phyloP scores from a whole-genome alignment of 768 basidiomycete genomes.

The Fomitopsis pulvina region DNA sequence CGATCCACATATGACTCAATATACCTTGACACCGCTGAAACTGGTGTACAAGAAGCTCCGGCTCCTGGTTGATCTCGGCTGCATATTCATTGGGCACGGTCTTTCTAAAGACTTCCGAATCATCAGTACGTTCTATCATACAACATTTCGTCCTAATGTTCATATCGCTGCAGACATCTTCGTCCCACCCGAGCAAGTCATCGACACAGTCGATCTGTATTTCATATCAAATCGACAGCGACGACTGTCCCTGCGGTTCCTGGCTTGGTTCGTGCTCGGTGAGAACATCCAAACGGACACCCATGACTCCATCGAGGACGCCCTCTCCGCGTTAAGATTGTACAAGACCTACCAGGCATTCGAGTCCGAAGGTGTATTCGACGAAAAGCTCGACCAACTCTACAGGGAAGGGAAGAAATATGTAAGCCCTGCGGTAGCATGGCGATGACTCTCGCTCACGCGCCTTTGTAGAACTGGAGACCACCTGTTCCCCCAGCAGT shows the following conservation, averaged over 20 bases:
- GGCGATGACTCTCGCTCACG: not conserved
- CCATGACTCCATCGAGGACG: constrained; percentile 99
- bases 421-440: constrained; percentile 33
- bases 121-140: constrained; percentile 63
- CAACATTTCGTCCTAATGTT: not conserved
- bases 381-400: constrained; percentile 80
- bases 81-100: constrained; percentile 96
- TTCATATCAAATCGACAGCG: constrained; percentile 77
- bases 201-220: constrained; percentile 97
- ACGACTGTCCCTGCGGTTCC: constrained; percentile 84
- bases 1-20: constrained; percentile 72
- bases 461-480: constrained; percentile 6
- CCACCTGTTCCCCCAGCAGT: not conserved
- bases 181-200: constrained; percentile 91
- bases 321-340: constrained; percentile 75
- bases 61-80: constrained; percentile 87
- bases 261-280: constrained; percentile 90
- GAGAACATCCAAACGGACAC: constrained; percentile 90
- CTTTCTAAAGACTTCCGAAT: constrained; percentile 97
- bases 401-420: constrained; percentile 74
- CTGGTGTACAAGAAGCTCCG: constrained; percentile 98
- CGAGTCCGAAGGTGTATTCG: constrained; percentile 71
- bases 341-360: constrained; percentile 78
- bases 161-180: constrained; percentile 64
- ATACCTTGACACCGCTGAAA: constrained; percentile 92